phyloP scores from a whole-genome alignment of 148 eudicot genomes.

The Rhododendron vialii region DNA sequence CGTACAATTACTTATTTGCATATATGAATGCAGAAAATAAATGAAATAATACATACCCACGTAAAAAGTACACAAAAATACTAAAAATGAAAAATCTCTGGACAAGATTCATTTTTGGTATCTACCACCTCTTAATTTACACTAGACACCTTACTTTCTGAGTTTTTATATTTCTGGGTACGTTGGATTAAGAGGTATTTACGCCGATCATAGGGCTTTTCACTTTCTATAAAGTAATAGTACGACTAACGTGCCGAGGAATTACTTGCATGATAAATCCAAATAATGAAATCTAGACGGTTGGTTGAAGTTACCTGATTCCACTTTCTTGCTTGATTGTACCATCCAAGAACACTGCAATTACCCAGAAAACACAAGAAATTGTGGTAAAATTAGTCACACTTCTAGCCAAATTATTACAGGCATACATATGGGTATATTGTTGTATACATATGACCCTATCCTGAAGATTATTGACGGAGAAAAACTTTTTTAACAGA shows the following conservation, averaged over 20 bases:
- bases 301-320: slow-evolving; percentile 41
- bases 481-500: too few relatives aligned
- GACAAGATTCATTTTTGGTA: neutral
- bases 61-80: neutral
- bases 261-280: neutral
- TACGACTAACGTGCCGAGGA: too few relatives aligned
- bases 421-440: neutral
- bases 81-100: neutral
- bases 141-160: neutral
- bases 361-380: neutral
- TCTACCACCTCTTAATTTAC: neutral
- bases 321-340: slow-evolving; percentile 70
- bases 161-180: neutral
- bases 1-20: too few relatives aligned
- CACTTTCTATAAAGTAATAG: neutral
- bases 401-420: neutral
- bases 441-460: neutral
- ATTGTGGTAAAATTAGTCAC: neutral
- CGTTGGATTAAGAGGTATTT: neutral
- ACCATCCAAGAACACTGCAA: slow-evolving; percentile 74
- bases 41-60: too few relatives aligned
- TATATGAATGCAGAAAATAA: too few relatives aligned
- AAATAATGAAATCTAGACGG: neutral
- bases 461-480: too few relatives aligned
- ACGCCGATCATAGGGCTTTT: neutral